A percentile compares a stretch with the other conserved stretches of the same genome.
These are phyloP conservation scores for Suhomyces bokatorum DNA, from an alignment of 1,139 yeast species.

Conservation along the genomic window DNA sequence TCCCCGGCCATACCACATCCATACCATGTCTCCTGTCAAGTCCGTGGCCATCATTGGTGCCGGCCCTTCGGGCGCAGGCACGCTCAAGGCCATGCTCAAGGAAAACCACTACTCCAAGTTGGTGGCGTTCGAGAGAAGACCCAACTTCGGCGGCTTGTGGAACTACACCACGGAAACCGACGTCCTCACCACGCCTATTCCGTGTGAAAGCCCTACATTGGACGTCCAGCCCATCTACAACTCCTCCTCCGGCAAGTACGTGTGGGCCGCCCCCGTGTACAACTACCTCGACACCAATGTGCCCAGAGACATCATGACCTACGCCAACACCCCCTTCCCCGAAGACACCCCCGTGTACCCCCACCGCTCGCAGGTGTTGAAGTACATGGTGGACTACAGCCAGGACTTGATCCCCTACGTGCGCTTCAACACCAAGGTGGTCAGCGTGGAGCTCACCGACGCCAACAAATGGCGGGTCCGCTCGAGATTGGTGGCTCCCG, in stretches of 20 bases:
- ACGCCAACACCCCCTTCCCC: conserved; percentile 46
- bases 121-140: conserved; percentile 51
- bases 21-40: conserved; percentile 17
- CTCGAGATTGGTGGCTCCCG: conserved; percentile 25
- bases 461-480: conserved; percentile 46
- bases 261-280: conserved; percentile 48
- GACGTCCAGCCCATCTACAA: conserved; percentile 20
- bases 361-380: conserved; percentile 46
- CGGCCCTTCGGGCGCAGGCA: conserved; percentile 68
- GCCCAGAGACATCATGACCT: conserved; percentile 59
- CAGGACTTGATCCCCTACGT: conserved; percentile 35
- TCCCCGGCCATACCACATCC: neutral
- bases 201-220: conserved; percentile 20
- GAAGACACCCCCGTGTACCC: conserved; percentile 50
- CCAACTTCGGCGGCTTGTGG: conserved; percentile 57
- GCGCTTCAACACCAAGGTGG: conserved; percentile 32
- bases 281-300: conserved; percentile 61
- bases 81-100: conserved; percentile 50
- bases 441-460: conserved; percentile 29
- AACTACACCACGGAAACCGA: conserved; percentile 33
- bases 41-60: conserved; percentile 59
- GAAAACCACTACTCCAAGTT: conserved; percentile 34
- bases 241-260: conserved; percentile 21
- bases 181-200: conserved; percentile 19
- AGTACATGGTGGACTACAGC: conserved; percentile 46